Conservation (phyloP, 1,139 yeast species). For the Suhomyces bokatorum region DNA sequence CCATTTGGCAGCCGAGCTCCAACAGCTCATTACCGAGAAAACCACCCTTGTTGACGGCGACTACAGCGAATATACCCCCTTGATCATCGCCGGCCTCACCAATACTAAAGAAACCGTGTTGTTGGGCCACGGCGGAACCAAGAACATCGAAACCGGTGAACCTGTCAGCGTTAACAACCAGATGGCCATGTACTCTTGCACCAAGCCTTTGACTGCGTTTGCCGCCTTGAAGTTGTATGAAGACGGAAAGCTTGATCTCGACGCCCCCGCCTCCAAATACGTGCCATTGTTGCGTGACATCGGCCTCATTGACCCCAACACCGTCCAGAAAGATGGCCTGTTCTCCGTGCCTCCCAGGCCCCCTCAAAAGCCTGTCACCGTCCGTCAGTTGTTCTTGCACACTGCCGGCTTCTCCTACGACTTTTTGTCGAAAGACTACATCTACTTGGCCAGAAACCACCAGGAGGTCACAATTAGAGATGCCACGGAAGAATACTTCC, state of each 20-base stretch:
- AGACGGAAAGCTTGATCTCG: slow-evolving; percentile 42
- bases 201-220: slow-evolving; percentile 50
- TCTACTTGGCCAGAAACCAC: slow-evolving; percentile 21
- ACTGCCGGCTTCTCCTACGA: slow-evolving; percentile 54
- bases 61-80: slow-evolving; percentile 20
- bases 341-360: slow-evolving; percentile 29
- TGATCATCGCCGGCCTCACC: slow-evolving; percentile 33
- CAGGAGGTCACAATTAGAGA: slow-evolving; percentile 14
- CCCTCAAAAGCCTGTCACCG: slow-evolving; percentile 43
- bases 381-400: slow-evolving; percentile 50
- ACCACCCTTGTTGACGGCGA: slow-evolving; percentile 7
- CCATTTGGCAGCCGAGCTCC: not conserved
- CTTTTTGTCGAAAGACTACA: slow-evolving; percentile 37
- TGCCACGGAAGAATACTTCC: slow-evolving; percentile 31
- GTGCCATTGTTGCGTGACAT: slow-evolving; percentile 44
- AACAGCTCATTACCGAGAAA: slow-evolving; percentile 3
- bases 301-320: slow-evolving; percentile 40
- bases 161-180: slow-evolving; percentile 25
- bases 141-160: slow-evolving; percentile 16
- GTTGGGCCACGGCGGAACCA: slow-evolving; percentile 28
- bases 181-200: slow-evolving; percentile 46
- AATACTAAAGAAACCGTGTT: slow-evolving; percentile 24
- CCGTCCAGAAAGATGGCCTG: slow-evolving; percentile 31
- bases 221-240: slow-evolving; percentile 50
- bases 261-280: slow-evolving; percentile 39